A percentile compares a stretch with the other conserved stretches of the same genome.
Conservation (phyloP, 768 basidiomycete species). For the Leucogyrophana mollusca region DNA sequence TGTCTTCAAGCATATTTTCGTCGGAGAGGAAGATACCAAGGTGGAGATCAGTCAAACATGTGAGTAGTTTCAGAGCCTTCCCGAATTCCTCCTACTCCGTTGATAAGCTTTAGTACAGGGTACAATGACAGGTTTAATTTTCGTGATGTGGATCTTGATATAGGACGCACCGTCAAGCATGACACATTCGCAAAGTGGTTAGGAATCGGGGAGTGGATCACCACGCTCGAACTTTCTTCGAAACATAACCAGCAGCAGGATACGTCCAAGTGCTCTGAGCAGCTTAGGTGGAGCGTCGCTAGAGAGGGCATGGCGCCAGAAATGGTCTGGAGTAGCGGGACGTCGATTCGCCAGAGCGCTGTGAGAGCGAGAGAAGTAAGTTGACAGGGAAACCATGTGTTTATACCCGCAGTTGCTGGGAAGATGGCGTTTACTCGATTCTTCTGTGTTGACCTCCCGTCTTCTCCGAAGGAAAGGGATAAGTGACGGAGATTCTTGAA, state of each 20-base stretch:
- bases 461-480: slow-evolving; percentile 40
- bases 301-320: slow-evolving; percentile 46
- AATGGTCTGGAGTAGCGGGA: slow-evolving; percentile 44
- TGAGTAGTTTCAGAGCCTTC: slow-evolving; percentile 43
- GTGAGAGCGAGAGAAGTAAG: slow-evolving; percentile 51
- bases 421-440: slow-evolving; percentile 34
- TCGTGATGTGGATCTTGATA: not conserved
- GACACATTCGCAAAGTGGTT: slow-evolving; percentile 41
- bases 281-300: slow-evolving; percentile 51
- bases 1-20: slow-evolving; percentile 45
- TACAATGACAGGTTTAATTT: slow-evolving; percentile 1
- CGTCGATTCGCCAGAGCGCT: slow-evolving; percentile 57
- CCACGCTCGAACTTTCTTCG: slow-evolving; percentile 54
- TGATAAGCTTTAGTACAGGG: slow-evolving; percentile 1
- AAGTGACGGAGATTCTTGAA: slow-evolving; percentile 38
- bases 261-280: slow-evolving; percentile 55
- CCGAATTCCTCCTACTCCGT: slow-evolving; percentile 40
- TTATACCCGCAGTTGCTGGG: slow-evolving; percentile 22
- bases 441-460: slow-evolving; percentile 46
- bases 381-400: slow-evolving; percentile 19
- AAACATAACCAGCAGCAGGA: slow-evolving; percentile 65
- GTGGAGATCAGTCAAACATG: slow-evolving; percentile 47
- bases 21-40: slow-evolving; percentile 66
- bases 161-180: slow-evolving; percentile 50
- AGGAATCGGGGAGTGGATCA: slow-evolving; percentile 63